phyloP scores from a whole-genome alignment of 208 protist genomes.

The Wallacemonas sp. region DNA sequence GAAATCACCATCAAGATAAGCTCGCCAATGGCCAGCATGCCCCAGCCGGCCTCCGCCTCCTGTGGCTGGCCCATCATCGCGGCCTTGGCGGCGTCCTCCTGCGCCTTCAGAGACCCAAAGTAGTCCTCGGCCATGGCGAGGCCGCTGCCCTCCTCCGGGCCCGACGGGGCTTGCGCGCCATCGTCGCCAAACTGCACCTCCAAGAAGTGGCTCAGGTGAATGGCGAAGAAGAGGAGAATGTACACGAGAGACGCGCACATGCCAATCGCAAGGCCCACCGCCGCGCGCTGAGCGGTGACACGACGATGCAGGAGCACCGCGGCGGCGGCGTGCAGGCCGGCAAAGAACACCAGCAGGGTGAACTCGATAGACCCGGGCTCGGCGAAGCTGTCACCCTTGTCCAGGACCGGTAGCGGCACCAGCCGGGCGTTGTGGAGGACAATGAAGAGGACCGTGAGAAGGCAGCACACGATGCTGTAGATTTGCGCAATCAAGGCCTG shows the following conservation, averaged over 20 bases:
- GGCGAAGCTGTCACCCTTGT: constrained; percentile 20
- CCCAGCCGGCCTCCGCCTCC: background rate
- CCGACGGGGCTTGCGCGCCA: background rate
- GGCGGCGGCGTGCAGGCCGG: background rate
- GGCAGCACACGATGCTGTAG: constrained; percentile 24
- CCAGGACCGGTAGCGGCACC: background rate
- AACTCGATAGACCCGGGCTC: constrained; percentile 31
- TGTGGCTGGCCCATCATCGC: background rate
- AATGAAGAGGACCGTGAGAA: constrained; percentile 22
- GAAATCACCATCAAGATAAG: background rate
- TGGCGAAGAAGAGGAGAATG: constrained; percentile 32
- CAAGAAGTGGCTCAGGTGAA: constrained; percentile 14
- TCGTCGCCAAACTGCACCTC: background rate
- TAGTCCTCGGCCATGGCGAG: background rate
- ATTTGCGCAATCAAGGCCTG: background rate
- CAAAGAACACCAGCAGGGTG: constrained; percentile 21
- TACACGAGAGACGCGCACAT: constrained; percentile 34
- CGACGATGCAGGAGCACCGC: constrained; percentile 20
- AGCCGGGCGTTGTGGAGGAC: background rate
- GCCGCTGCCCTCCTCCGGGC: constrained; percentile 5
- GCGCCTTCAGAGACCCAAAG: background rate
- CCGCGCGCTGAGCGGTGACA: constrained; percentile 18
- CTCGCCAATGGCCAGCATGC: background rate
- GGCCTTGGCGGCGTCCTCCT: background rate
- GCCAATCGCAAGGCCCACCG: constrained; percentile 31